Base-by-base conservation (phyloP, 108 stramenopile genomes). In the Schizochytrium sp. region DNA sequence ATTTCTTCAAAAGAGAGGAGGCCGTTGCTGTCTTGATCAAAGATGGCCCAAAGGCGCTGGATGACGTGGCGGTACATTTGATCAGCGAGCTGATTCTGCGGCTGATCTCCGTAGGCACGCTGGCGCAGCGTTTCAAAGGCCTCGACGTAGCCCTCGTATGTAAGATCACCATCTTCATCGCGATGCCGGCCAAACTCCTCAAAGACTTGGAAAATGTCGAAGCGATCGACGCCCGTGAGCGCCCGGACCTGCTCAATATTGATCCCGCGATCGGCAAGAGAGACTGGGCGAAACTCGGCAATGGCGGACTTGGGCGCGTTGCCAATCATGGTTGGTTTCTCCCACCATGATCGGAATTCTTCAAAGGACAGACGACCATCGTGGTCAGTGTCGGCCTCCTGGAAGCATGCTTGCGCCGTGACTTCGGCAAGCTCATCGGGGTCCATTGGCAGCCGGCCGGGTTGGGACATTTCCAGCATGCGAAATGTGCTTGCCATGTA, bases 301-400 rank as follows among this genome's bases (percentile, higher is more conserved):
- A 12, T 23, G 63, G 63, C 25, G 21, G 63, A 23, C 0, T 28
- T 41, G 34, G 63, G 63, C 10, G 63, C 72, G 34, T 71, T 63
- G 19, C 88, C 60, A 5, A 71, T 88, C 48, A 23, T 28, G 12
- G 88, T 2, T 23, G 76, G 76, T 45, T 83, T 83, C 16, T 47
- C 29, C 34, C 72, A 71, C 88, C 88, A 88, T 10, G 88, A 10
- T 21, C 44, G 59, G 60, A 90, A 60, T 87, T 90, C 72, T 34
- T 76, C 58, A 53, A 60, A 47, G 4, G 89, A 87, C 34, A 90
- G 87, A 12, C 55, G 87, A 5, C 89, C 89, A 60, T 90, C 89
- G 28, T 14, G 45, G 63, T 90, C 76, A 1, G 58, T 51, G 60
- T 90, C 89, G 18, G 58, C 87, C 23, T 29, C 44, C 41, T 44